These are phyloP conservation scores for Podila minutissima DNA, from an alignment of 192 early-diverging fungal species.

Conservation along the genomic window DNA sequence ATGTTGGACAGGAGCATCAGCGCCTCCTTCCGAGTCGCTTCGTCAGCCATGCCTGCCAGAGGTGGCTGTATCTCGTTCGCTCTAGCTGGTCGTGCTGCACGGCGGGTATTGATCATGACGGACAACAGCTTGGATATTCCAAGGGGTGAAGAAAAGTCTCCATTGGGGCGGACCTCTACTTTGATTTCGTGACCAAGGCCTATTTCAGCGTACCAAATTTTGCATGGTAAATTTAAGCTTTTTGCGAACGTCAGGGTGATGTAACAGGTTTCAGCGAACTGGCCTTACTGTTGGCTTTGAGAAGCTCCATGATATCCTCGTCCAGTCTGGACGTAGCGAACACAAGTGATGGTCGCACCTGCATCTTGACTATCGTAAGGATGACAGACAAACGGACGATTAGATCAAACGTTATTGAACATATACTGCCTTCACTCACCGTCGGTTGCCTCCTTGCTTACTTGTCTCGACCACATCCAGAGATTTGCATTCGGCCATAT, in stretches of 20 bases:
- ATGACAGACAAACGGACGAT: not conserved
- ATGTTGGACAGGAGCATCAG: slow-evolving; percentile 42
- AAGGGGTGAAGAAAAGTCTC: slow-evolving; percentile 38
- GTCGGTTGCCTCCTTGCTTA: slow-evolving; percentile 6
- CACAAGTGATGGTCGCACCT: slow-evolving; percentile 45
- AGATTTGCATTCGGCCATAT: slow-evolving; percentile 37
- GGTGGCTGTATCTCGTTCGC: not conserved
- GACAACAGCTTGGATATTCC: slow-evolving; percentile 48
- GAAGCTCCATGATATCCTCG: slow-evolving; percentile 25
- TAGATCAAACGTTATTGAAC: not conserved
- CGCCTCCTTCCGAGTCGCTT: slow-evolving; percentile 24
- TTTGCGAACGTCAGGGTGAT: too few species aligned
- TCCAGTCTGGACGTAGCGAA: slow-evolving; percentile 44
- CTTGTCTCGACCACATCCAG: slow-evolving; percentile 26
- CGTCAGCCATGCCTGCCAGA: not conserved
- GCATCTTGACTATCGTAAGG: slow-evolving; percentile 31
- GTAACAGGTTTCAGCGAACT: too few species aligned
- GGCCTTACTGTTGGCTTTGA: slow-evolving; percentile 26
- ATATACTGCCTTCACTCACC: not conserved
- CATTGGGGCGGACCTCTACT: slow-evolving; percentile 28
- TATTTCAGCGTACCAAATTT: not conserved
- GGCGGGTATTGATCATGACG: slow-evolving; percentile 13
- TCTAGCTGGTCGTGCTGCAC: not conserved
- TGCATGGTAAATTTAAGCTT: too few species aligned
- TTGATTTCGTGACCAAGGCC: slow-evolving; percentile 16